These are phyloP conservation scores for Colletotrichum aenigma DNA, from an alignment of 2,329 filamentous ascomycete species.

Conservation along the genomic window DNA sequence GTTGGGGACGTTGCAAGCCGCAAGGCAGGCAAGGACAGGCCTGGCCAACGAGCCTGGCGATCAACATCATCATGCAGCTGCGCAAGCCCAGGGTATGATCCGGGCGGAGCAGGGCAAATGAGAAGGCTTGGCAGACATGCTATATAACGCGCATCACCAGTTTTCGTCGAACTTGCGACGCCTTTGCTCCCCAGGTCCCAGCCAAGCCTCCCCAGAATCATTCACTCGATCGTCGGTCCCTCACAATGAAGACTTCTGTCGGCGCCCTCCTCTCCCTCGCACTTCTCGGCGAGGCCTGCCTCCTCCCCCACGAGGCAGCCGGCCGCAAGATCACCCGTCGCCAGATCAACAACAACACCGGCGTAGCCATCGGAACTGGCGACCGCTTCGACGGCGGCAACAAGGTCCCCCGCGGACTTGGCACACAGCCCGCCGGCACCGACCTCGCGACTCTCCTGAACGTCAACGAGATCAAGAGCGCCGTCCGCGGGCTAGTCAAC, in stretches of 20 bases:
- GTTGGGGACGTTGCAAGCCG: not conserved
- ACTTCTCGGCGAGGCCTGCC: constrained; percentile 33
- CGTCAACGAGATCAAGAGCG: constrained; percentile 47
- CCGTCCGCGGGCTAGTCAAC: constrained; percentile 44
- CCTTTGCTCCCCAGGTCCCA: not conserved
- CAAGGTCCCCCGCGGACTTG: constrained; percentile 39
- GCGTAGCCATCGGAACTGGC: constrained; percentile 43
- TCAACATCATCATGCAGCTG: constrained; percentile 6
- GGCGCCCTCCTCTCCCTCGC: constrained; percentile 24
- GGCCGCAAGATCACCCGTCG: constrained; percentile 17
- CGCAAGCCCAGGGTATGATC: not conserved
- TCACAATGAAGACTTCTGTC: constrained; percentile 32
- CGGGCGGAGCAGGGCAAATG: not conserved
- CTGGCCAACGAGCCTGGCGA: not conserved
- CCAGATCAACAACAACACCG: constrained; percentile 23
- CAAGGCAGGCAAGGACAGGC: not conserved
- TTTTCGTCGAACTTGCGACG: not conserved
- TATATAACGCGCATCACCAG: not conserved
- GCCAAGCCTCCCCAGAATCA: not conserved
- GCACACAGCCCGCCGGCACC: constrained; percentile 32
- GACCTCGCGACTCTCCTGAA: constrained; percentile 49
- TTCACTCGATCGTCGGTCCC: not conserved
- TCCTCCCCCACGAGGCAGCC: constrained; percentile 40
- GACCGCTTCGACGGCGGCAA: constrained; percentile 46
- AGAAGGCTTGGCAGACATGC: not conserved